Evolutionary conservation across 2,329 filamentous ascomycete species (phyloP).

Genomic region (Colletotrichum liriopes): DNA sequence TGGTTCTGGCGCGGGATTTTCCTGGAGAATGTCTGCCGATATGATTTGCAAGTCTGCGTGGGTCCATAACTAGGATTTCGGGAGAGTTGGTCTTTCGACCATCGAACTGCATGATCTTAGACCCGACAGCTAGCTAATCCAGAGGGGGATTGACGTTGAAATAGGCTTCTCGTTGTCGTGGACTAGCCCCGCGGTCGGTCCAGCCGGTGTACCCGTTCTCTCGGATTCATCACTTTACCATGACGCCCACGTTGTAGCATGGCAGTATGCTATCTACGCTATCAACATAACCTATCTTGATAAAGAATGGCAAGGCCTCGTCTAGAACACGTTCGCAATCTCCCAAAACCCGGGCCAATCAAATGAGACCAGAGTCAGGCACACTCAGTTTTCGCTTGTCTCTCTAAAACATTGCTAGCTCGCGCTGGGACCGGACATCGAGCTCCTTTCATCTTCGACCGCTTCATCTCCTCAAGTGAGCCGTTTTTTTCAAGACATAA

Average conservation of each 20-base stretch:
- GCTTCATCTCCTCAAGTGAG: slow-evolving; percentile 3
- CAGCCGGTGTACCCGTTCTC: background rate
- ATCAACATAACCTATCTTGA: slow-evolving; percentile 27
- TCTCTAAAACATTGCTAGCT: background rate
- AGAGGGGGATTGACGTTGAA: slow-evolving; percentile 24
- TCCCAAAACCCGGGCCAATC: background rate
- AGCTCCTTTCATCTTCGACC: background rate
- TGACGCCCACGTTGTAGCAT: slow-evolving; percentile 6
- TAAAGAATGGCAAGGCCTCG: background rate
- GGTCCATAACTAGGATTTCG: background rate
- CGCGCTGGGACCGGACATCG: slow-evolving; percentile 5
- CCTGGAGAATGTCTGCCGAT: slow-evolving; percentile 52
- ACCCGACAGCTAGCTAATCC: background rate
- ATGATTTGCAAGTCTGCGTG: slow-evolving; percentile 46
- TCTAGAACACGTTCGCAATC: background rate
- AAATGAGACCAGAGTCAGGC: background rate
- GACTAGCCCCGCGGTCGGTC: slow-evolving; percentile 11
- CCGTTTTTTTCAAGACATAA: background rate
- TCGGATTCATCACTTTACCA: background rate
- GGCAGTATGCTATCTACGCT: slow-evolving; percentile 32
- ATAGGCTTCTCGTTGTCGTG: slow-evolving; percentile 26
- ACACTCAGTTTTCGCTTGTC: slow-evolving; percentile 14
- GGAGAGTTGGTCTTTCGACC: background rate
- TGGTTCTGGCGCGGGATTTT: slow-evolving; percentile 47
- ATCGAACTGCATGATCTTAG: background rate